Evolutionary conservation across 2,329 filamentous ascomycete species (phyloP).

Genomic region (Aureobasidium subglaciale): DNA sequence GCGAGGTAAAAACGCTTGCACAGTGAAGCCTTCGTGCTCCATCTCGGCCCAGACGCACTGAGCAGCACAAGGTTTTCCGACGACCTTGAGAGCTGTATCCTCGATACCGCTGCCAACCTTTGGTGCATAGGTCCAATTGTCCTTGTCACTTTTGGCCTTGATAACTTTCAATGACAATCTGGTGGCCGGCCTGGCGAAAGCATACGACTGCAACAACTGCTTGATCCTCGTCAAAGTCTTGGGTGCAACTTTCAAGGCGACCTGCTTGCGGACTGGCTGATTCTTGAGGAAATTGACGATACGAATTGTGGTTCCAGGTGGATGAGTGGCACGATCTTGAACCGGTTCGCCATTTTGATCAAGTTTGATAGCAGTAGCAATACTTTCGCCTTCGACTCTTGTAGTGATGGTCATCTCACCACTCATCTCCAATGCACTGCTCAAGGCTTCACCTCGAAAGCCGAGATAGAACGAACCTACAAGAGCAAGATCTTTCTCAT

Average conservation of each 20-base stretch:
- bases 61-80: constrained; percentile 50
- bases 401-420: constrained; percentile 55
- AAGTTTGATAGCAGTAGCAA: constrained; percentile 50
- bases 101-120: constrained; percentile 42
- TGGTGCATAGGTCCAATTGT: constrained; percentile 58
- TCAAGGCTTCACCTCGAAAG: constrained; percentile 68
- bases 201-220: constrained; percentile 56
- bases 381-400: constrained; percentile 52
- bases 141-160: constrained; percentile 44
- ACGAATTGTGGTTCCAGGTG: constrained; percentile 62
- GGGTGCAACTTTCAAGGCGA: constrained; percentile 49
- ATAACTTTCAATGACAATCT: constrained; percentile 55
- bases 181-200: constrained; percentile 56
- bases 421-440: constrained; percentile 56
- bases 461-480: constrained; percentile 58
- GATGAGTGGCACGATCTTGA: constrained; percentile 44
- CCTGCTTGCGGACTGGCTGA: constrained; percentile 57
- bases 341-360: constrained; percentile 38
- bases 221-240: constrained; percentile 54
- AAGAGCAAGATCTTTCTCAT: constrained; percentile 53
- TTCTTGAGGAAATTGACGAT: constrained; percentile 52
- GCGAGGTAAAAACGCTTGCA: constrained; percentile 55
- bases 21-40: constrained; percentile 34
- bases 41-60: constrained; percentile 44
- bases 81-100: constrained; percentile 56